Percentiles rank a stretch among this genome's conserved stretches.
These are phyloP conservation scores for Zygosaccharomyces pseudobailii DNA, from an alignment of 1,139 yeast genomes.

Conservation along the genomic window DNA sequence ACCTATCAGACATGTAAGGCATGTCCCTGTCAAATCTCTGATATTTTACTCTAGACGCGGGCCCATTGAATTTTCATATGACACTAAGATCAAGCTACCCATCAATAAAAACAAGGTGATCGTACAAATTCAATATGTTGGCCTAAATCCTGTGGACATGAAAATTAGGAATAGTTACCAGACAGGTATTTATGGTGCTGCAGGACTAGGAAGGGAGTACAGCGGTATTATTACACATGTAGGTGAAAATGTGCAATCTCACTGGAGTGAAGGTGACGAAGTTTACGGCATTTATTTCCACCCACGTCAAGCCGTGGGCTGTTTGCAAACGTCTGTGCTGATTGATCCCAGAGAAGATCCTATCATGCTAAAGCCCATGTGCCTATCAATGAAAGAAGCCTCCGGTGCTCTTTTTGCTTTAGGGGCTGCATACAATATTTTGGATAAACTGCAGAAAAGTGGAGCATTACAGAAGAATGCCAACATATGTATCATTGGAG, in stretches of 20 bases:
- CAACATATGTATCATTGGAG: conserved; percentile 61
- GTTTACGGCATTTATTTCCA: conserved; percentile 54
- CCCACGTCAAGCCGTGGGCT: conserved; percentile 44
- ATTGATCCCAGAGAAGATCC: conserved; percentile 40
- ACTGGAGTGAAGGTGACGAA: conserved; percentile 54
- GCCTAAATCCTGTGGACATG: conserved; percentile 61
- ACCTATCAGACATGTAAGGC: conserved; percentile 39
- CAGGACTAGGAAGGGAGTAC: conserved; percentile 67
- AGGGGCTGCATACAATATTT: conserved; percentile 51
- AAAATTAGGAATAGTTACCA: conserved; percentile 42
- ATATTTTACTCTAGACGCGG: conserved; percentile 36
- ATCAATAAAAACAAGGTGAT: conserved; percentile 45
- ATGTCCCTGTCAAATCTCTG: conserved; percentile 38
- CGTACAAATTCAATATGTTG: conserved; percentile 43
- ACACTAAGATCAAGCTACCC: conserved; percentile 38
- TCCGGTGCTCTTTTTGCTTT: conserved; percentile 52
- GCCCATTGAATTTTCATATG: conserved; percentile 40
- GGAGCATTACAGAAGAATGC: conserved; percentile 27
- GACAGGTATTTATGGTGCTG: conserved; percentile 38
- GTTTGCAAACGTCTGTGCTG: conserved; percentile 49
- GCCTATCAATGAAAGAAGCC: conserved; percentile 49
- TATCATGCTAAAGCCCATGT: conserved; percentile 45
- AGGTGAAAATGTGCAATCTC: conserved; percentile 42
- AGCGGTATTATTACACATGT: conserved; percentile 59
- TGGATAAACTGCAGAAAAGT: conserved; percentile 34